phyloP scores from a whole-genome alignment of 805 yeast species.

The Zygoascus bituminiphila region DNA sequence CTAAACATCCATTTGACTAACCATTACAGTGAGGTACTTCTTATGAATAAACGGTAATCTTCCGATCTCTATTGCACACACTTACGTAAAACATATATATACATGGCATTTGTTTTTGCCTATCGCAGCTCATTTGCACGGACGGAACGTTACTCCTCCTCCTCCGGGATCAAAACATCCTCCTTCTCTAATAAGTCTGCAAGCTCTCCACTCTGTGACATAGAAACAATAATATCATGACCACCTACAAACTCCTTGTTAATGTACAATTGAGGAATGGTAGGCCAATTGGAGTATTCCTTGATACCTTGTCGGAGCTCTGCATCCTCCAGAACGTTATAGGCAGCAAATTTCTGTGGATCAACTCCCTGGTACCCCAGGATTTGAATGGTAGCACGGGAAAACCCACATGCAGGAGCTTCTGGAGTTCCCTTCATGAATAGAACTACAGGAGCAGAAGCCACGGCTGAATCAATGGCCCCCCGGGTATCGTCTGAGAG shows the following conservation, averaged over 20 bases:
- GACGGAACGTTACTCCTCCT: conserved; percentile 23
- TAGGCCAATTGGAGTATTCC: conserved; percentile 96
- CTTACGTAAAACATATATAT: not conserved
- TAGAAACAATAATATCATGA: conserved; percentile 85
- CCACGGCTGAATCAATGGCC: conserved; percentile 82
- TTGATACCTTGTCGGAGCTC: conserved; percentile 93
- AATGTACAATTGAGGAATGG: conserved; percentile 93
- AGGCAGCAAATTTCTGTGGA: conserved; percentile 93
- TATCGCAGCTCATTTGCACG: not conserved
- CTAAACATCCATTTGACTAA: not conserved
- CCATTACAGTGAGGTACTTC: not conserved
- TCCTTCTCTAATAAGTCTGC: conserved; percentile 74
- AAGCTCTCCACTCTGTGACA: conserved; percentile 84
- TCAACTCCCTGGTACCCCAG: conserved; percentile 96
- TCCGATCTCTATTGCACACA: not conserved
- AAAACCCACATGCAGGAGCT: conserved; percentile 95
- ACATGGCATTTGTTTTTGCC: not conserved
- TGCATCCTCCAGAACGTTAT: conserved; percentile 88
- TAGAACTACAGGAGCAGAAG: conserved; percentile 86
- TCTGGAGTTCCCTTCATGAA: conserved; percentile 99
- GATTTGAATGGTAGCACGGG: conserved; percentile 87
- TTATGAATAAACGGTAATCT: not conserved
- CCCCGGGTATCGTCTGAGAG: conserved; percentile 69
- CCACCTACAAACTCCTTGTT: conserved; percentile 91
- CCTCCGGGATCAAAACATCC: conserved; percentile 73